Base-by-base conservation (phyloP, 1,284 basidiomycete species). In the Ustilago lituana region DNA sequence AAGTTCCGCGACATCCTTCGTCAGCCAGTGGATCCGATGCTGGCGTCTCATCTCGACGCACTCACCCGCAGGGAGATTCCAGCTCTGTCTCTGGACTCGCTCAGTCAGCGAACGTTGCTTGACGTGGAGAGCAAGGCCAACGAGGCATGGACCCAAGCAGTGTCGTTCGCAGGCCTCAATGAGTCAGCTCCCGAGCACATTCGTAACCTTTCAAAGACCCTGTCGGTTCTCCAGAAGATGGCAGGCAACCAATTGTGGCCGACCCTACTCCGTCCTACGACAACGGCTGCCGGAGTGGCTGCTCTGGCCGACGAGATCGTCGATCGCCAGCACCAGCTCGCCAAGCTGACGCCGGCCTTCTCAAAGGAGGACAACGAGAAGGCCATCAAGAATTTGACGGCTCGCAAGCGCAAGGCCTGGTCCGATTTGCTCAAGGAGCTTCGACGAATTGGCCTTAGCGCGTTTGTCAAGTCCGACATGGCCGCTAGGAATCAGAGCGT, bases 1-100 rank as follows among this genome's bases (percentile, higher is more conserved):
- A 96, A 93, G 83, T 96, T 95, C 85, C 88, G 94, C n/a, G 90
- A 93, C 44, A 84, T 93, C 22, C 86, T 98, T 11, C 88, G 90
- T 43, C 89, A 92, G 80, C 90, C 93, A 0, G 85, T 82, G n/a
- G 83, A 81, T 22, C 78, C 74, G n/a, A 38, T 75, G 49, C 54
- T 80, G 35, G 74, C 76, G 2, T 58, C 71, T 23, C 69, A 73
- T 29, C 62, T 64, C 39, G 61, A 66, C 10, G 64, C 61, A 2
- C 40, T 61, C 22, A 63, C 61, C 7, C 52, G 69, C 17, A 62
- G 60, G 20, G 72, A 72, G 19, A 72, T 73, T 7, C 73, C 75
- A 15, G 15, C 55, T 0, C 26, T 73, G 23, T 58, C 59, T 8
- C 36, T 57, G 3, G 58, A 56, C 27, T 27, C 47, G 15, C 38